These are phyloP conservation scores for Zhuliangozyma blackwelliae DNA, from an alignment of 1,139 yeast genomes.

Conservation along the genomic window DNA sequence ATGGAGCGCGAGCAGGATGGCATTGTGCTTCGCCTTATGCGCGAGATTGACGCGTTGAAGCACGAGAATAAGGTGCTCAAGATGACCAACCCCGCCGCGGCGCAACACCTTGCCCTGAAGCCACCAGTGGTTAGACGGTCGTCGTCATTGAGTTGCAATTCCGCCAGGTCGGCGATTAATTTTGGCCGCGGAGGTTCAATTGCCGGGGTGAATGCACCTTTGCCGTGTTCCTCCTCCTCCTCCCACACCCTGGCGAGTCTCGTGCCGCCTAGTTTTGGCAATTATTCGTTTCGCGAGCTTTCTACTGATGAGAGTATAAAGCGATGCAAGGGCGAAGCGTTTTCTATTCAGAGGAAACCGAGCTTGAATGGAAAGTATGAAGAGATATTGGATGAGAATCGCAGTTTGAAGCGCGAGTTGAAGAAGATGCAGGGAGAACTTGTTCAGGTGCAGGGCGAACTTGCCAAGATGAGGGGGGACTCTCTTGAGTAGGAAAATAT, in stretches of 20 bases:
- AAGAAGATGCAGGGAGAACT: conserved; percentile 7
- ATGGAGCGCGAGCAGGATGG: conserved; percentile 73
- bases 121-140: conserved; percentile 2
- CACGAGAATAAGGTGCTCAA: conserved; percentile 45
- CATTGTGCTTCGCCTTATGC: conserved; percentile 53
- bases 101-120: too few relatives aligned
- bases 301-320: conserved; percentile 5
- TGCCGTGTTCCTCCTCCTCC: too few relatives aligned
- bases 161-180: neutral
- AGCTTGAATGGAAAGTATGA: conserved; percentile 9
- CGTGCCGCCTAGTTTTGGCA: neutral
- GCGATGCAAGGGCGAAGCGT: conserved; percentile 6
- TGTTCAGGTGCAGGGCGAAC: conserved; percentile 3
- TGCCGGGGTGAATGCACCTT: too few relatives aligned
- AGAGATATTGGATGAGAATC: conserved; percentile 10
- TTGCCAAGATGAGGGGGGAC: neutral
- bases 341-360: conserved; percentile 5
- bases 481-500: neutral
- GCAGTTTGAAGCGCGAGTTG: conserved; percentile 9
- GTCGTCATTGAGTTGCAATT: neutral
- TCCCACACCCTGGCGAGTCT: conserved; percentile 2
- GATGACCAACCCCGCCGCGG: neutral
- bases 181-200: neutral
- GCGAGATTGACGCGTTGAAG: conserved; percentile 48
- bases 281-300: too few relatives aligned